phyloP scores from a whole-genome alignment of 2,329 filamentous ascomycete species.

The Xylariaceae sp. region DNA sequence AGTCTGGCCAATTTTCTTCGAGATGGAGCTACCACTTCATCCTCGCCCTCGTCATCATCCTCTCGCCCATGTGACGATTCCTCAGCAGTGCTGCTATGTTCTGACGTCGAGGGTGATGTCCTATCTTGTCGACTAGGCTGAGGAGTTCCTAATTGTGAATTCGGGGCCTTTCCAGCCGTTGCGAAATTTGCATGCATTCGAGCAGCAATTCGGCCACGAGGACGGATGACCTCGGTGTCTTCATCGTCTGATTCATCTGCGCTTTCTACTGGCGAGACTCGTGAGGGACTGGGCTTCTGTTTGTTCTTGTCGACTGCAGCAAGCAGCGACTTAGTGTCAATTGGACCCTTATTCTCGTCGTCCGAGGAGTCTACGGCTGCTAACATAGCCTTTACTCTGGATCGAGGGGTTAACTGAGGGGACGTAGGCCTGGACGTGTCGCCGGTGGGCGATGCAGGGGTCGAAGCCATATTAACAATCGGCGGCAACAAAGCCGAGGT shows the following conservation, averaged over 20 bases:
- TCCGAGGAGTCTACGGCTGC: conserved; percentile 47
- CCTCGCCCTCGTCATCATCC: conserved; percentile 31
- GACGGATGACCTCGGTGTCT: conserved; percentile 40
- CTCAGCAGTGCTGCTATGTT: conserved; percentile 15
- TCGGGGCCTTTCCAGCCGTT: conserved; percentile 8
- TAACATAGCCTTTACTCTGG: conserved; percentile 53
- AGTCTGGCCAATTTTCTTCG: conserved; percentile 27
- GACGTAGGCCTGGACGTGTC: conserved; percentile 42
- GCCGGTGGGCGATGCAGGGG: conserved; percentile 41
- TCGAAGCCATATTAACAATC: conserved; percentile 44
- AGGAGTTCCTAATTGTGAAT: conserved; percentile 4
- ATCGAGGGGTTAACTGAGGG: conserved; percentile 46
- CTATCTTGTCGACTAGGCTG: conserved; percentile 2
- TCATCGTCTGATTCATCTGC: conserved; percentile 38
- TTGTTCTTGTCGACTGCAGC: conserved; percentile 23
- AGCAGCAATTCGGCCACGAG: conserved; percentile 36
- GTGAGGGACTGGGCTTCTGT: conserved; percentile 16
- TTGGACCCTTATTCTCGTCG: conserved; percentile 33
- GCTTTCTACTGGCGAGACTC: conserved; percentile 32
- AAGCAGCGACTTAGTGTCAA: conserved; percentile 27
- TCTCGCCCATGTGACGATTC: conserved; percentile 11
- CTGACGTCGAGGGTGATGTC: conserved; percentile 5
- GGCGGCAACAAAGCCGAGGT: conserved; percentile 4
- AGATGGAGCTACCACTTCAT: conserved; percentile 23
- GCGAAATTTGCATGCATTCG: conserved; percentile 31